Base-by-base conservation (phyloP, 768 basidiomycete species). In the Naganishia randhawae region DNA sequence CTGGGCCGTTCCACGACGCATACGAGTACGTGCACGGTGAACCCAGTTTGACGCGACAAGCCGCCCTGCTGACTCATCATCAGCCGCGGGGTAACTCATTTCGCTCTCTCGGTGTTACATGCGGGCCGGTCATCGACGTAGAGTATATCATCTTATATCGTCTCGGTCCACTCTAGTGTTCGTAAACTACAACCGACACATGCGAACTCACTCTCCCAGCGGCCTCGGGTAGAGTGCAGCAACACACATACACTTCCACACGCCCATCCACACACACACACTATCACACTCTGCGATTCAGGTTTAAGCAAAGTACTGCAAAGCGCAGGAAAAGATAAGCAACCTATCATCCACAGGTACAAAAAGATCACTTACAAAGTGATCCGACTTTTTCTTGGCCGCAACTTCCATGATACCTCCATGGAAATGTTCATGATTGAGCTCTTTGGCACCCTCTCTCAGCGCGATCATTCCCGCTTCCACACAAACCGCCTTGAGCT, bases 381-480 rank as follows among this genome's bases (percentile, higher is more conserved):
- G 87, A 76, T 91, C 88, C 77, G 98, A 98, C 87, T 98, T 98
- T 87, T 99, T 99, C 88, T 97, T 94, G 81, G 91, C 92, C 85
- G 98, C 95, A 66, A 98, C 81, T 89, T 97, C 81, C 61, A 80
- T 66, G 50, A 78, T 65, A 71, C 78, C 69, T 54, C 72, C 91
- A 77, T 97, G 82, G 85, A 96, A 98, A 79, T 98, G 93, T 80
- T 99, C 96, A 73, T 98, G 95, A 32, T 85, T 87, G 66, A 97
- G 81, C 79, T 88, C 89, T 17, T 86, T 86, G 17, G 92, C 91
- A 33, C 94, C 94, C 80, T 97, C 94, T 72, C 96, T 83, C 45
- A 98, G 82, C 8, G 95, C 91, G 75, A 98, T 96, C 96, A 99
- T 99, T 68, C 96, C 96, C 45, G 96, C 96, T 82, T 99, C 96